Evolutionary conservation across 345 rosid species (phyloP).

Genomic region (Hibiscus trionum): DNA sequence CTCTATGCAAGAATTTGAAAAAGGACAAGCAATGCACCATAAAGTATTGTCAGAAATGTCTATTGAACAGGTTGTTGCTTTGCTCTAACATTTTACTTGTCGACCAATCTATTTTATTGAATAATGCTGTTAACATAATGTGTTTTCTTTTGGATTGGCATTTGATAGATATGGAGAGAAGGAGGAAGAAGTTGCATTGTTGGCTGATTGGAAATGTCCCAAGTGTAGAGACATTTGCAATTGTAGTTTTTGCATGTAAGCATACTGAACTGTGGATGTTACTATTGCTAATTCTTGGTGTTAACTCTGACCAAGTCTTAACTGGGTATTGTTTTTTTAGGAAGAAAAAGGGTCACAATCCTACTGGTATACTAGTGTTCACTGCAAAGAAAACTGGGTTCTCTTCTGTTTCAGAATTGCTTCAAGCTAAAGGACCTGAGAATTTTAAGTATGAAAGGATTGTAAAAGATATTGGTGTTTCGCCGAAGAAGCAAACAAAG

Average conservation of each 20-base stretch:
- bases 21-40: conserved; percentile 35
- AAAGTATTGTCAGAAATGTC: conserved; percentile 60
- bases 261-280: neutral
- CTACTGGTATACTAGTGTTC: conserved; percentile 59
- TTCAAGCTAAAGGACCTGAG: conserved; percentile 36
- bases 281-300: conserved; percentile 1
- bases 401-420: conserved; percentile 63
- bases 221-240: conserved; percentile 78
- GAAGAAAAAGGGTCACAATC: conserved; percentile 65
- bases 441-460: conserved; percentile 21
- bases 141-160: conserved; percentile 4
- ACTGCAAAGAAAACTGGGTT: conserved; percentile 60
- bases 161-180: conserved; percentile 63
- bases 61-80: conserved; percentile 50
- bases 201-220: conserved; percentile 64
- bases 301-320: neutral
- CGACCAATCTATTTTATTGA: neutral
- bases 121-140: neutral
- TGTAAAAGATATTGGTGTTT: conserved; percentile 14
- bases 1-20: conserved; percentile 41
- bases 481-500: conserved; percentile 28
- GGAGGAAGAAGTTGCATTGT: conserved; percentile 39
- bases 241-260: conserved; percentile 80
- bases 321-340: conserved; percentile 26
- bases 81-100: neutral